phyloP scores from a whole-genome alignment of 345 rosid genomes.

The Punica granatum region DNA sequence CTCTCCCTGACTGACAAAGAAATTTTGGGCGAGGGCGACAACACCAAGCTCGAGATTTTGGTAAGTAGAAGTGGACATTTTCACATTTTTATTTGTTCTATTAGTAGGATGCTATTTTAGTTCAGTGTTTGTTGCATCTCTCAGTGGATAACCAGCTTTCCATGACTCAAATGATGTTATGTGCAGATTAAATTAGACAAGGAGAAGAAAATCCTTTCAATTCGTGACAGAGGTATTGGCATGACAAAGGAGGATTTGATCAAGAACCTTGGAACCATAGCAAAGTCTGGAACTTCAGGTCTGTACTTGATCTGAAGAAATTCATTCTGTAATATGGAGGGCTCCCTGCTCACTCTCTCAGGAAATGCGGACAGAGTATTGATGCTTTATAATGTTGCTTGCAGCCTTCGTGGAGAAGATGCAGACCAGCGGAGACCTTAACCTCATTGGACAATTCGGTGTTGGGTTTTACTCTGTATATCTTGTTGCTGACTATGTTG shows the following conservation, averaged over 20 bases:
- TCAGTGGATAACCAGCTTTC: not conserved
- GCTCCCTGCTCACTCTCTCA: not conserved
- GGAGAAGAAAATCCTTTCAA: constrained; percentile 68
- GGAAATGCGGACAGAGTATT: not conserved
- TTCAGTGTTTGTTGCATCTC: not conserved
- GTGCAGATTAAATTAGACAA: constrained; percentile 90
- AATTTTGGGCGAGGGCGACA: constrained; percentile 87
- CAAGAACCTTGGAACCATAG: constrained; percentile 97
- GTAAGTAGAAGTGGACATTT: constrained; percentile 25
- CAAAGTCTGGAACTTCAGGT: constrained; percentile 99
- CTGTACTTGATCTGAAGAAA: not conserved
- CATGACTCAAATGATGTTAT: not conserved
- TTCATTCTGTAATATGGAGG: not conserved
- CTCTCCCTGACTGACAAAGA: constrained; percentile 90
- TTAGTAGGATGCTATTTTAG: not conserved
- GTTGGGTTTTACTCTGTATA: constrained; percentile 98
- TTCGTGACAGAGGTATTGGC: constrained; percentile 96
- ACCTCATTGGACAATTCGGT: constrained; percentile 98
- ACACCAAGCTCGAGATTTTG: constrained; percentile 91
- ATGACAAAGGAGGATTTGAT: constrained; percentile 97
- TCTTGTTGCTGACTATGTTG: constrained; percentile 94
- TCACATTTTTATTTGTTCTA: not conserved
- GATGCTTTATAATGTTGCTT: constrained; percentile 5
- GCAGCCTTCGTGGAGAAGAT: constrained; percentile 97
- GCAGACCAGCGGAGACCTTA: constrained; percentile 92